phyloP scores from a whole-genome alignment of 1,284 basidiomycete genomes.

The Microstroma glucosiphilum region DNA sequence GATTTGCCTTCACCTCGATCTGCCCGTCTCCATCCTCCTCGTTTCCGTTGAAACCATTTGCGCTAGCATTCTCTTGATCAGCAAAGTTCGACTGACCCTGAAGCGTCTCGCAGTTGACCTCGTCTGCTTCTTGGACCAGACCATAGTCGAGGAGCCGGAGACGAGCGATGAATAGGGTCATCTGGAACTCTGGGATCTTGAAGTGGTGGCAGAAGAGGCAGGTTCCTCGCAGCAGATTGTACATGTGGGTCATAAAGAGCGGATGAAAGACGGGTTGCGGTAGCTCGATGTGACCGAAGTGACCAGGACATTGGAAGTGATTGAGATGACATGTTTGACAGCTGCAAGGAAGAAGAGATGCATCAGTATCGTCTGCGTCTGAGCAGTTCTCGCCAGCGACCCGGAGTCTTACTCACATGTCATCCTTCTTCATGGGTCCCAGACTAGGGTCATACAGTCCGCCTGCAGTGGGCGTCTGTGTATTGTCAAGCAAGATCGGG shows the following conservation, averaged over 20 bases:
- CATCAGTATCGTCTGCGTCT: neutral
- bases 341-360: conserved; percentile 54
- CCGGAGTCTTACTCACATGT: conserved; percentile 47
- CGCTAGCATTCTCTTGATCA: conserved; percentile 16
- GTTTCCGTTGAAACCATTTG: conserved; percentile 23
- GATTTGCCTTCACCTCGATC: conserved; percentile 50
- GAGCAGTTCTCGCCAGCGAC: neutral
- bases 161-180: conserved; percentile 65
- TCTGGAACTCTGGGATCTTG: conserved; percentile 65
- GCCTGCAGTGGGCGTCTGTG: conserved; percentile 82
- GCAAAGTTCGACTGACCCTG: conserved; percentile 16
- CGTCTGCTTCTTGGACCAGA: conserved; percentile 72
- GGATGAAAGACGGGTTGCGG: conserved; percentile 94
- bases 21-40: conserved; percentile 41
- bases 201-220: conserved; percentile 96
- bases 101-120: conserved; percentile 59
- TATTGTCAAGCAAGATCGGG: conserved; percentile 83
- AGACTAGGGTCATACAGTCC: conserved; percentile 94
- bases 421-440: conserved; percentile 77
- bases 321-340: conserved; percentile 88
- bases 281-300: conserved; percentile 98
- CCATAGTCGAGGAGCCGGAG: conserved; percentile 85
- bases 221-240: conserved; percentile 76
- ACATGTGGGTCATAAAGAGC: conserved; percentile 89
- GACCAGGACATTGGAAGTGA: conserved; percentile 91